These are phyloP conservation scores for Racocetra persica DNA, from an alignment of 371 early-diverging fungal genomes.

Conservation along the genomic window DNA sequence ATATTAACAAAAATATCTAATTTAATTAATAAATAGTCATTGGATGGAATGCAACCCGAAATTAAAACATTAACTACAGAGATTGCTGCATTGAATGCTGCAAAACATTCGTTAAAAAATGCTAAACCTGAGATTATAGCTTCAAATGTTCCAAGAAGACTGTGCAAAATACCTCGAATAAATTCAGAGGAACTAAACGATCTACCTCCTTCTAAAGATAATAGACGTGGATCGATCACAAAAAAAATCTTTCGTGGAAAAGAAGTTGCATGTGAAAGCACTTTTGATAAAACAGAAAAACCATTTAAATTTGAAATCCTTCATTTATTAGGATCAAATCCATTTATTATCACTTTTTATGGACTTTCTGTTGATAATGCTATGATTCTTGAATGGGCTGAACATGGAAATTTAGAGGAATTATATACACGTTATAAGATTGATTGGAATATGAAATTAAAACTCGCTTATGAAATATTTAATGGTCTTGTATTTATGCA, in stretches of 20 bases:
- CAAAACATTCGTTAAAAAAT: too few species aligned
- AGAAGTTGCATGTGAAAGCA: background rate
- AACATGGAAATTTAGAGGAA: slow-evolving; percentile 13
- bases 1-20: background rate
- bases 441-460: background rate
- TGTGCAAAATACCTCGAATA: too few species aligned
- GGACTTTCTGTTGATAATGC: slow-evolving; percentile 4
- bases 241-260: background rate
- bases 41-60: background rate
- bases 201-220: background rate
- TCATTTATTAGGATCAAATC: background rate
- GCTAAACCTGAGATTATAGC: too few species aligned
- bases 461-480: slow-evolving; percentile 7
- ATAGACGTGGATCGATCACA: background rate
- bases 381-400: slow-evolving; percentile 33
- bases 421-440: background rate
- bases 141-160: too few species aligned
- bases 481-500: slow-evolving; percentile 5
- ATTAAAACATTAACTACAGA: background rate
- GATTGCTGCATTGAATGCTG: too few species aligned
- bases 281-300: background rate
- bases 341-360: slow-evolving; percentile 27
- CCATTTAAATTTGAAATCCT: background rate
- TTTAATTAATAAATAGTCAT: background rate
- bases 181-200: background rate